A percentile compares a stretch with the other conserved stretches of the same genome.
Evolutionary conservation across 768 basidiomycete genomes (phyloP).

Genomic region (Pleurotus tuoliensis): DNA sequence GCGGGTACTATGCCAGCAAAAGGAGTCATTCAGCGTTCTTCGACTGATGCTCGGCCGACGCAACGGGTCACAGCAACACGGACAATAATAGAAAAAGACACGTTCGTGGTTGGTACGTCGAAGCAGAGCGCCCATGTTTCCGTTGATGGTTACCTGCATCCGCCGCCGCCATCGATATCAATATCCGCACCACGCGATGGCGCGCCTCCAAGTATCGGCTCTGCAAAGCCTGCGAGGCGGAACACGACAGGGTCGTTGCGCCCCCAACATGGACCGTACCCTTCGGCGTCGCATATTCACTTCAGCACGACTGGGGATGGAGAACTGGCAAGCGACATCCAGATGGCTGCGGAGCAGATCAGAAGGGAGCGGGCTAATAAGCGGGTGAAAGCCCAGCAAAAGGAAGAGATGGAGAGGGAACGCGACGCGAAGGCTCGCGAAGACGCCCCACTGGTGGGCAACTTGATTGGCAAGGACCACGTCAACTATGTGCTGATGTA

Average conservation of each 20-base stretch:
- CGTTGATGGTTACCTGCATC: slow-evolving; percentile 49
- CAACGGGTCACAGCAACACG: slow-evolving; percentile 12
- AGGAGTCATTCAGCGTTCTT: background rate
- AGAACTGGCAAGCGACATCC: slow-evolving; percentile 76
- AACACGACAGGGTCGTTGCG: slow-evolving; percentile 66
- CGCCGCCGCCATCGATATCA: slow-evolving; percentile 28
- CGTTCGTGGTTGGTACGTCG: slow-evolving; percentile 16
- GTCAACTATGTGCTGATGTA: slow-evolving; percentile 99
- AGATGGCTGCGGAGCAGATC: slow-evolving; percentile 86
- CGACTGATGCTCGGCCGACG: background rate
- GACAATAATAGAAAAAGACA: slow-evolving; percentile 12
- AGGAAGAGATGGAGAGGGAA: slow-evolving; percentile 41
- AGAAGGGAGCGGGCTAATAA: slow-evolving; percentile 73
- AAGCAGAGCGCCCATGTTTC: slow-evolving; percentile 22
- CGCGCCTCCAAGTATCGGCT: background rate
- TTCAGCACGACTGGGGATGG: slow-evolving; percentile 35
- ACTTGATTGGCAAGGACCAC: slow-evolving; percentile 96
- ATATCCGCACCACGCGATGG: slow-evolving; percentile 2
- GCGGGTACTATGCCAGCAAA: background rate
- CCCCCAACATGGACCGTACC: slow-evolving; percentile 10
- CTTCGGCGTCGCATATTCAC: slow-evolving; percentile 18
- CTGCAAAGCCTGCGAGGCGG: slow-evolving; percentile 42
- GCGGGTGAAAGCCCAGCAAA: slow-evolving; percentile 61
- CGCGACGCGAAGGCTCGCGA: slow-evolving; percentile 30
- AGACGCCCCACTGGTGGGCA: slow-evolving; percentile 80